phyloP scores from a whole-genome alignment of 257 asterid genomes.

The Solanum virginianum region DNA sequence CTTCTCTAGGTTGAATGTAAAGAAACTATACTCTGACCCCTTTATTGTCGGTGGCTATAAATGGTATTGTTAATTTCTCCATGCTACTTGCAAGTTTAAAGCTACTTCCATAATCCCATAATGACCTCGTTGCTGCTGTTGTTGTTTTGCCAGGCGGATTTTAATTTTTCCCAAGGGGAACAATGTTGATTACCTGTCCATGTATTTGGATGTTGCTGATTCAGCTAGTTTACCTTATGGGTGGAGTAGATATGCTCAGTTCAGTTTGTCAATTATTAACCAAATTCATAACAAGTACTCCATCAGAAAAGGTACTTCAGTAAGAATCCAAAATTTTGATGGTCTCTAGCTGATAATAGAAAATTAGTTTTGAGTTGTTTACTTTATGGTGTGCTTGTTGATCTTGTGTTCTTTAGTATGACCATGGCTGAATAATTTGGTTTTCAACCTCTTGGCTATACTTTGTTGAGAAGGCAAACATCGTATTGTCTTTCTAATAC shows the following conservation, averaged over 20 bases:
- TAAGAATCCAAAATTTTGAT: not conserved
- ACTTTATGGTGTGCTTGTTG: not conserved
- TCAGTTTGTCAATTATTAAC: conserved; percentile 38
- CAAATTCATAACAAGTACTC: conserved; percentile 35
- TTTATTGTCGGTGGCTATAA: not conserved
- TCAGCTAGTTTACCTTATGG: conserved; percentile 29
- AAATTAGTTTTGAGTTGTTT: not conserved
- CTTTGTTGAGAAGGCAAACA: not conserved
- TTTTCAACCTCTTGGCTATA: not conserved
- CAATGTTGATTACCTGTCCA: conserved; percentile 25
- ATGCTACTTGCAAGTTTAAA: not conserved
- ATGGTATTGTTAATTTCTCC: not conserved
- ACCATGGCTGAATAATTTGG: not conserved
- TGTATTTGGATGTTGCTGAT: conserved; percentile 49
- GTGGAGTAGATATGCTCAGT: conserved; percentile 45
- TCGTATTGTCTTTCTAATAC: not conserved
- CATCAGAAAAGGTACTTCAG: conserved; percentile 30
- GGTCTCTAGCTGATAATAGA: not conserved
- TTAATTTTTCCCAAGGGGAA: conserved; percentile 43
- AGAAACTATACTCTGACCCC: conserved; percentile 1
- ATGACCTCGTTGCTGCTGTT: not conserved
- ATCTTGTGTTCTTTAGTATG: not conserved
- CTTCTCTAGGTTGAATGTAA: conserved; percentile 2
- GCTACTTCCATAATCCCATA: not conserved
- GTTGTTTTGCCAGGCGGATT: conserved; percentile 35